These are phyloP conservation scores for Chrysosporium keratinophilum DNA, from an alignment of 2,329 filamentous ascomycete genomes.

Conservation along the genomic window DNA sequence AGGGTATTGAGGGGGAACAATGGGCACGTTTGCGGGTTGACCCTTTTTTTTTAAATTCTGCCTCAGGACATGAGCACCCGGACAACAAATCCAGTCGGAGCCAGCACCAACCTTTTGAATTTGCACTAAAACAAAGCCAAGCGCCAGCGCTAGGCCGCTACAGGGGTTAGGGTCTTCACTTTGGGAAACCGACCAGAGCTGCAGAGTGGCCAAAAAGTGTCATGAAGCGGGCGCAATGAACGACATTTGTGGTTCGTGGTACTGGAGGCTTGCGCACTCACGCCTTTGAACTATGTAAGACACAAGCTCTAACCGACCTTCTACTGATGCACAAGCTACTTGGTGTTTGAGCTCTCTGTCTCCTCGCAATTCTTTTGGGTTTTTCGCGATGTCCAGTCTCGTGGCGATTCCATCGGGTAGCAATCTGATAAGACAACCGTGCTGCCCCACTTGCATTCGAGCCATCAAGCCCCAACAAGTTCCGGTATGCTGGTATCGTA, in stretches of 20 bases:
- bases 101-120: not conserved
- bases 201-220: too few relatives aligned
- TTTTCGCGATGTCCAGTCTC: too few relatives aligned
- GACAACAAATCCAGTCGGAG: slow-evolving; percentile 6
- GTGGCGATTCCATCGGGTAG: not conserved
- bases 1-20: not conserved
- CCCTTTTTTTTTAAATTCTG: slow-evolving; percentile 6
- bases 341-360: too few relatives aligned
- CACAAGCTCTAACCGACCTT: too few relatives aligned
- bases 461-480: too few relatives aligned
- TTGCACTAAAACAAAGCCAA: slow-evolving; percentile 6
- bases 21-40: slow-evolving; percentile 1
- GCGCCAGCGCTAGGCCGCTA: not conserved
- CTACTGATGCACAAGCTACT: too few relatives aligned
- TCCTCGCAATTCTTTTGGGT: too few relatives aligned
- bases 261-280: too few relatives aligned
- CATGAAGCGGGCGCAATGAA: too few relatives aligned
- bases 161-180: not conserved
- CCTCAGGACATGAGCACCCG: not conserved
- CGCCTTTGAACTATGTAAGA: too few relatives aligned
- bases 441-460: not conserved
- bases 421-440: slow-evolving; percentile 8
- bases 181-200: not conserved
- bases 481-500: not conserved
- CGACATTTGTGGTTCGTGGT: too few relatives aligned